Evolutionary conservation across 2,329 filamentous ascomycete species (phyloP).

Genomic region (Colletotrichum falcatum): DNA sequence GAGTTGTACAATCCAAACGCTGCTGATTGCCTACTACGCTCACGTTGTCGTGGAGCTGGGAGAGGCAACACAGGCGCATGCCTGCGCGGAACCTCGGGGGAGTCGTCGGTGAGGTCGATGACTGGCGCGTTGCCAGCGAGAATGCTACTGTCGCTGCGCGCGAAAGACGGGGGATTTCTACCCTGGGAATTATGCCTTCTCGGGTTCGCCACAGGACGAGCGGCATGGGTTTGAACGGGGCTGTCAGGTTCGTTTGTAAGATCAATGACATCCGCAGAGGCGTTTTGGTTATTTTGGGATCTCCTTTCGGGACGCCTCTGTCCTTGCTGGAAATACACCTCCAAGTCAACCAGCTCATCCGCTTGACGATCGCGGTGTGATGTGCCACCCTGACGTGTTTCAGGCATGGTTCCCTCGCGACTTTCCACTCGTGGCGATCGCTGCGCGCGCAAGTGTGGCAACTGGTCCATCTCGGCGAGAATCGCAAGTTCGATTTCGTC

Average conservation of each 20-base stretch:
- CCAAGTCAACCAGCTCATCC: slow-evolving; percentile 48
- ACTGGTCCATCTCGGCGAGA: slow-evolving; percentile 36
- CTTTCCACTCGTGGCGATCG: not conserved
- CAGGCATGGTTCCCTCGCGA: slow-evolving; percentile 6
- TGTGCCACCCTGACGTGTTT: not conserved
- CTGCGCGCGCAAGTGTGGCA: slow-evolving; percentile 8
- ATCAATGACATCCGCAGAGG: slow-evolving; percentile 57
- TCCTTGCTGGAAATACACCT: slow-evolving; percentile 38
- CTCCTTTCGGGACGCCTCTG: slow-evolving; percentile 25
- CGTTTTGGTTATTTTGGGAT: slow-evolving; percentile 22
- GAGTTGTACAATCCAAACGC: slow-evolving; percentile 18
- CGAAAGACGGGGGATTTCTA: slow-evolving; percentile 55
- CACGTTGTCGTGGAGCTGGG: slow-evolving; percentile 42
- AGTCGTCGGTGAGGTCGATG: slow-evolving; percentile 66
- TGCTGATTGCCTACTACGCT: slow-evolving; percentile 9
- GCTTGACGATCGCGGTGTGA: not conserved
- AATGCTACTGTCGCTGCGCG: slow-evolving; percentile 59
- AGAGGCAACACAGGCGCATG: slow-evolving; percentile 17
- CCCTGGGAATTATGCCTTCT: slow-evolving; percentile 56
- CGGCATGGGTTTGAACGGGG: slow-evolving; percentile 46
- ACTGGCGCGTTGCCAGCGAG: slow-evolving; percentile 51
- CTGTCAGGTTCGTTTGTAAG: slow-evolving; percentile 64
- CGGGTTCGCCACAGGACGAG: slow-evolving; percentile 49
- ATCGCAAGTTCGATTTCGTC: slow-evolving; percentile 37
- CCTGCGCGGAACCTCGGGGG: slow-evolving; percentile 47